A percentile compares a stretch with the other conserved stretches of the same genome.
Conservation (phyloP, 805 yeast species). For the Zygosaccharomyces rouxii region DNA sequence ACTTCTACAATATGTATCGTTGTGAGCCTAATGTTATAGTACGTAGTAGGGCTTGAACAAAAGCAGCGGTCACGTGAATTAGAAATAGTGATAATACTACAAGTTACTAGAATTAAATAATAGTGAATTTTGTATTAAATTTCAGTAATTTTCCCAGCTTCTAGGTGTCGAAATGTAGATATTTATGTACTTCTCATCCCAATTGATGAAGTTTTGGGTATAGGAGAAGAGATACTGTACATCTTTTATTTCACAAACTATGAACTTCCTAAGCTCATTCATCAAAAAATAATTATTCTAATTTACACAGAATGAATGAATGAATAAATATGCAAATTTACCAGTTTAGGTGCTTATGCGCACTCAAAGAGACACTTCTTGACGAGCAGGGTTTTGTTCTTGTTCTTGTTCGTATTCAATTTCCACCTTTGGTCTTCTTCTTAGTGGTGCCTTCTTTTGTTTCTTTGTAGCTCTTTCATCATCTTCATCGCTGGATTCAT, state of each 20-base stretch:
- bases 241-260: background rate
- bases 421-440: slow-evolving; percentile 69
- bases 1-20: background rate
- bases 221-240: background rate
- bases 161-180: background rate
- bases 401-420: slow-evolving; percentile 78
- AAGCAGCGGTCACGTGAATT: slow-evolving; percentile 7
- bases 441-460: slow-evolving; percentile 36
- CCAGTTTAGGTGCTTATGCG: background rate
- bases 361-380: slow-evolving; percentile 26
- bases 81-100: no score
- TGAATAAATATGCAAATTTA: slow-evolving; percentile 2
- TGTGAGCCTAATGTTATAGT: background rate
- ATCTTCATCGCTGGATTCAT: slow-evolving; percentile 39
- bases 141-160: background rate
- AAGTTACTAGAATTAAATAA: background rate
- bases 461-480: slow-evolving; percentile 38
- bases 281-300: slow-evolving; percentile 1
- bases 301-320: slow-evolving; percentile 6
- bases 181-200: background rate
- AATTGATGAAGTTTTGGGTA: background rate
- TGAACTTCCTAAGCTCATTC: background rate
- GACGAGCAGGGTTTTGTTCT: slow-evolving; percentile 39
- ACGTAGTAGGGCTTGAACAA: background rate
- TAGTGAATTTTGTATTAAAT: background rate